Base-by-base conservation (phyloP, 805 yeast species). In the Candida pini region DNA sequence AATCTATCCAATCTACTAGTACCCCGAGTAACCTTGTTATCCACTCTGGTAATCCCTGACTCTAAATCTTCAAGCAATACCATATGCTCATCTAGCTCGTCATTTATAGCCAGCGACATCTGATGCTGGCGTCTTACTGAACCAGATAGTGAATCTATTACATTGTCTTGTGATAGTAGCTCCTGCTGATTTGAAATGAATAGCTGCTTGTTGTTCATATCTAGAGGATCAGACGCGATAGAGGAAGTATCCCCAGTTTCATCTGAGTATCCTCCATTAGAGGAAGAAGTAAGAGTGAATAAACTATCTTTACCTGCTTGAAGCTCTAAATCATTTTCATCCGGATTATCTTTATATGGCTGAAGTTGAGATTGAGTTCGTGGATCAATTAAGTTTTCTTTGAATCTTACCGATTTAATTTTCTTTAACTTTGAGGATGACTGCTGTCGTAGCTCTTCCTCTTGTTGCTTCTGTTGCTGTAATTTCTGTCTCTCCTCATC, bases 1-100 rank as follows among this genome's bases (percentile, higher is more conserved):
- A 71, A 70, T 19, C 51, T 53, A 6, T 49, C 54, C 31, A 75
- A 45, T 36, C 67, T 58, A 23, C 51, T 51, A 26, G 58, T 57
- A 0, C 78, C 78, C 21, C 66, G 51, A 3, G 49, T 44, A 10
- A 75, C 47, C 24, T 64, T 60, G 23, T 60, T 47, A 18, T 66
- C 68, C n/a, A 69, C 60, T 21, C 54, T 44, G 31, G 66, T 69
- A 14, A 75, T 52, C 26, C 69, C 68, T 17, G 52, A 50, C 41
- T 76, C 81, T 25, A 75, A 48, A 44, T 75, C 81, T 21, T 64
- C 64, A 18, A 75, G 45, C 12, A 74, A 41, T 17, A 66, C 67
- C 48, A 73, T 60, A 32, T 75, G 80, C 4, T 66, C 68, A 9
- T 55, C 59, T 8, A 74, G 48, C 41, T 76, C 81, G 5, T 55